phyloP scores from a whole-genome alignment of 192 early-diverging fungal species.

The Dimargaris cristalligena region DNA sequence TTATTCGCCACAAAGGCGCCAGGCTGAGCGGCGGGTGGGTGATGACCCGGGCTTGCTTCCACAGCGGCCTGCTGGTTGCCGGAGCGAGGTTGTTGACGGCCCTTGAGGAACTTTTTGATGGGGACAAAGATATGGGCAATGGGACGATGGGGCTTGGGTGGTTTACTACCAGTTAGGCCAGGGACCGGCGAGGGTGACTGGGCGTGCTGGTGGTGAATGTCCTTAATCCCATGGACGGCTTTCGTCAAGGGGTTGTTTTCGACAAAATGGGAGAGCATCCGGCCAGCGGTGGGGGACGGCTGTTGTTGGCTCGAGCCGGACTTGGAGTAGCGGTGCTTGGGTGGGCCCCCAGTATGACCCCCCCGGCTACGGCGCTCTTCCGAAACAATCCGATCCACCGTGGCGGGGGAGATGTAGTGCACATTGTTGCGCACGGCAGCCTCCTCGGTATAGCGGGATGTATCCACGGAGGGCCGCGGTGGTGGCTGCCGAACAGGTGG shows the following conservation, averaged over 20 bases:
- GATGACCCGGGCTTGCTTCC: constrained; percentile 13
- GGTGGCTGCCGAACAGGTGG: neutral
- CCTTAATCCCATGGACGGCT: neutral
- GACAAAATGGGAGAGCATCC: neutral
- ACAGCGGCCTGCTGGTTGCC: too few species aligned
- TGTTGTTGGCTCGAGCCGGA: constrained; percentile 11
- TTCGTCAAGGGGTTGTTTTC: neutral
- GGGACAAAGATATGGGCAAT: neutral
- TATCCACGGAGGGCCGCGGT: neutral
- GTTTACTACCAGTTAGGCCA: too few species aligned
- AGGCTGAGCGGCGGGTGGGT: constrained; percentile 10
- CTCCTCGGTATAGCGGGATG: neutral
- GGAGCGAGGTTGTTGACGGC: too few species aligned
- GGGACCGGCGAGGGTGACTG: neutral
- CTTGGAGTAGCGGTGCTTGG: constrained; percentile 6
- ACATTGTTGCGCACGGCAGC: too few species aligned
- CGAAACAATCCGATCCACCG: neutral
- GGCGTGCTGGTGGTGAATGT: neutral
- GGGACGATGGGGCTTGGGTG: neutral
- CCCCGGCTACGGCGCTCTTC: constrained; percentile 6
- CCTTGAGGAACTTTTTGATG: constrained; percentile 34
- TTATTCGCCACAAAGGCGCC: neutral
- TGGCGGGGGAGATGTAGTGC: neutral
- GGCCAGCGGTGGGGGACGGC: constrained; percentile 26
- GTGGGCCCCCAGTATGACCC: constrained; percentile 10